Percentiles rank a stretch among this genome's conserved stretches.
phyloP scores from a whole-genome alignment of 192 early-diverging fungal genomes.

The Backusella parvicylindrica region DNA sequence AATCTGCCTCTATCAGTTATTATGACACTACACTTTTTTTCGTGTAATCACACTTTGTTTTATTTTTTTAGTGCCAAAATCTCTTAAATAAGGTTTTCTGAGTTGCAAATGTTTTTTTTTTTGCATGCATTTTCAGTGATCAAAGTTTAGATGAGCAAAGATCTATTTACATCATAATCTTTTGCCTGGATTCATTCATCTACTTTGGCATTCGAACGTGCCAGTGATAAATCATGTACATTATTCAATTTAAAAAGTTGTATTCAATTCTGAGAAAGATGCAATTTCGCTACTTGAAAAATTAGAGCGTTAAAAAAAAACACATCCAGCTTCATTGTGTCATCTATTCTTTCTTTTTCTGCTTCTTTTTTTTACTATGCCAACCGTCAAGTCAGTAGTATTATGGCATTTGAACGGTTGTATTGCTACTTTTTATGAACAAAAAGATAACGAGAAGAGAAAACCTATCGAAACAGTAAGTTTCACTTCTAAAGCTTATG shows the following conservation, averaged over 20 bases:
- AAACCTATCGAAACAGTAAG: constrained; percentile 7
- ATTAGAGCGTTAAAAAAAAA: not conserved
- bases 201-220: not conserved
- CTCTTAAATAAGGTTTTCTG: not conserved
- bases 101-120: not conserved
- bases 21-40: too few species aligned
- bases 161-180: too few species aligned
- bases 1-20: too few species aligned
- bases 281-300: not conserved
- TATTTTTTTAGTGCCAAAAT: too few species aligned
- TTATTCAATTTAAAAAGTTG: not conserved
- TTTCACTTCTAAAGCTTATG: constrained; percentile 13
- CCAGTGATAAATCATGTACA: too few species aligned
- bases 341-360: not conserved
- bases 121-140: not conserved
- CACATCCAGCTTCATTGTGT: too few species aligned
- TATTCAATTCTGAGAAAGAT: not conserved
- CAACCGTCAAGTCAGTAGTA: constrained; percentile 16
- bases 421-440: constrained; percentile 19
- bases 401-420: constrained; percentile 27
- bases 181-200: too few species aligned
- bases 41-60: too few species aligned
- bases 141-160: not conserved
- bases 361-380: not conserved
- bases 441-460: not conserved